Conservation (phyloP, 1,284 basidiomycete genomes). For the Tremellales sp. region DNA sequence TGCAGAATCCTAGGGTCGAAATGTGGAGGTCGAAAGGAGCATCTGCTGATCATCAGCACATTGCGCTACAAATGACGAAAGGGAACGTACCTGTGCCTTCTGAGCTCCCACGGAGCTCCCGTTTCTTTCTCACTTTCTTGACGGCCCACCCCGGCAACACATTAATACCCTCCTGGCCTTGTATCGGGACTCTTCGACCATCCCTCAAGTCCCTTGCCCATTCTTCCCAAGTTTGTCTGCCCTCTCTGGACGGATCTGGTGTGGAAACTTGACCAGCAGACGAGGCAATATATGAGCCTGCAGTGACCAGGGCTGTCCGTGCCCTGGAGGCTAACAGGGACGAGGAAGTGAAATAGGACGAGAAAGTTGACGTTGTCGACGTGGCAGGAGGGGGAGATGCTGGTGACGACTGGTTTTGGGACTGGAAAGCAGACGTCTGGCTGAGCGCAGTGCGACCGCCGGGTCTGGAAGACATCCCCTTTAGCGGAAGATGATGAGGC, state of each 20-base stretch:
- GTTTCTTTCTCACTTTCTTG: constrained; percentile 17
- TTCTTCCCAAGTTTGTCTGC: constrained; percentile 46
- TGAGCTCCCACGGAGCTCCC: background rate
- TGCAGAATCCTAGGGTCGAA: constrained; percentile 70
- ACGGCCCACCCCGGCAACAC: constrained; percentile 44
- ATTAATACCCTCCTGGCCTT: constrained; percentile 23
- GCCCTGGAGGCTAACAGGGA: constrained; percentile 12
- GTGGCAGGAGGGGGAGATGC: too few species aligned
- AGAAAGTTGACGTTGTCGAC: background rate
- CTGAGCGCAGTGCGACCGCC: too few species aligned
- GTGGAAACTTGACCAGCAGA: constrained; percentile 2
- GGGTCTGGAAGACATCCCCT: too few species aligned
- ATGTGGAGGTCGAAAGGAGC: constrained; percentile 62
- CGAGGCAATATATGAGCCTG: constrained; percentile 7
- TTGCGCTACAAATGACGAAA: background rate
- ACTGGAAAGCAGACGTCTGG: too few species aligned
- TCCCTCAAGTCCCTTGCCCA: constrained; percentile 55
- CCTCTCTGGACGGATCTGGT: background rate
- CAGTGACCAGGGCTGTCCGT: constrained; percentile 7
- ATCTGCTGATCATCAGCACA: background rate
- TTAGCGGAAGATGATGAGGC: too few species aligned
- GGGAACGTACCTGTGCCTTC: background rate
- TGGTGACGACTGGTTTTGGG: too few species aligned
- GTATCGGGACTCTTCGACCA: constrained; percentile 14
- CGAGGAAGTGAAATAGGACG: constrained; percentile 6